Conservation (phyloP, 257 asterid species). For the Asclepias syriaca region DNA sequence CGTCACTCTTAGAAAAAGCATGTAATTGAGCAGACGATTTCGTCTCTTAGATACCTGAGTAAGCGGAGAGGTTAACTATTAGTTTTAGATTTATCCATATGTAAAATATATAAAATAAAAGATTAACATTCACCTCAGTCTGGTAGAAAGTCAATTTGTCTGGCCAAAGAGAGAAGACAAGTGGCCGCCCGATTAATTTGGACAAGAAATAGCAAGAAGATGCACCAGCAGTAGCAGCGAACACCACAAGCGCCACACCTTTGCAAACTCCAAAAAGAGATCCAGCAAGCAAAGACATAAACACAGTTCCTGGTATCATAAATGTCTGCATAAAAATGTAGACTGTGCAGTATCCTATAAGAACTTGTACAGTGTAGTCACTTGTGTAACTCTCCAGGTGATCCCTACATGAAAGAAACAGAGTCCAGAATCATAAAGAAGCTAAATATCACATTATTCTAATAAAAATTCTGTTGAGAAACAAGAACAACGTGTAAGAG, state of each 20-base stretch:
- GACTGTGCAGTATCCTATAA: conserved; percentile 80
- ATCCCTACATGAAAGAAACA: conserved; percentile 41
- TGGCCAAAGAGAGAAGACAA: conserved; percentile 91
- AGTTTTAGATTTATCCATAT: conserved; percentile 9
- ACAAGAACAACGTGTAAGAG: background rate
- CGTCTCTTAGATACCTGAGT: conserved; percentile 76
- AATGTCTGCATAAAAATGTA: conserved; percentile 98
- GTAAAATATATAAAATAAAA: conserved; percentile 1
- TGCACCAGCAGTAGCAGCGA: conserved; percentile 92
- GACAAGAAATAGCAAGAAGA: conserved; percentile 90
- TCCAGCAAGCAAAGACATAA: conserved; percentile 95
- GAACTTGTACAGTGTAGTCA: conserved; percentile 87
- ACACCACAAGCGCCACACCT: conserved; percentile 89
- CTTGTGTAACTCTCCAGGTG: conserved; percentile 90
- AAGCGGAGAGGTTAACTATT: conserved; percentile 10
- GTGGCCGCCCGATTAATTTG: conserved; percentile 86
- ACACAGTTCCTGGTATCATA: conserved; percentile 96
- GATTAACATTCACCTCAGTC: conserved; percentile 51
- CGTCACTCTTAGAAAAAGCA: conserved; percentile 91
- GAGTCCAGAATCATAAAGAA: conserved; percentile 9
- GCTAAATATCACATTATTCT: background rate
- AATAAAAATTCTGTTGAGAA: background rate
- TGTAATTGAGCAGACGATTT: conserved; percentile 72
- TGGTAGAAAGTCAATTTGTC: conserved; percentile 81
- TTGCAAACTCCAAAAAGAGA: conserved; percentile 80